Base-by-base conservation (phyloP, 768 basidiomycete genomes). In the Sporobolomyces roseus region DNA sequence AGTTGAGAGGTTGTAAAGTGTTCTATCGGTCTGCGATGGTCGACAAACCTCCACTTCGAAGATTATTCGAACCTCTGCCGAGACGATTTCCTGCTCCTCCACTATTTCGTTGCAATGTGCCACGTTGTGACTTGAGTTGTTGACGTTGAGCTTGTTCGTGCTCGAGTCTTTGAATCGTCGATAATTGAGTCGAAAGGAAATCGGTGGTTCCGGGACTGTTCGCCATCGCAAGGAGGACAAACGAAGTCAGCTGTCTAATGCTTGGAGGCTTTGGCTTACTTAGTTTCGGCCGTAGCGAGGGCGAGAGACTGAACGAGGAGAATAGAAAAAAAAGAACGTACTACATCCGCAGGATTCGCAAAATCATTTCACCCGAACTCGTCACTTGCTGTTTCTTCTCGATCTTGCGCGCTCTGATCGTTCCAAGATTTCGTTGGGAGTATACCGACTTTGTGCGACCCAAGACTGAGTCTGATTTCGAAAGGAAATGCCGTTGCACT, bases 371-470 rank as follows among this genome's bases (percentile, higher is more conserved):
- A 59, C 89, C 91, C 63, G 86, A 86, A 12, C 75, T 78, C 4
- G 84, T 83, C 29, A 68, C 70, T 65, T 89, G 87, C 74, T 90
- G 83, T 77, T 86, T 84, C 83, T 93, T 93, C 81, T 94, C 91
- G 78, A 86, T 86, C 83, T 97, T 97, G 71, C 91, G 85, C 75
- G 93, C 86, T 79, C 88, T 88, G 78, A 99, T 98, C 10, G 96
- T 99, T 16, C 94, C 94, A 9, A 98, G 84, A 78, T 97, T 99
- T 55, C 92, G 86, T 75, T 94, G 93, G 17, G 86, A 82, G 72
- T 91, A 90, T 25, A 99, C 89, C 68, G 90, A 91, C 84, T 98
- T 98, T 3, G 87, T 88, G 14, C 92, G 93, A n/a, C 35, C 91
- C 80, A 16, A 85, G 85, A 77, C 90, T 89, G 46, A 70, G 38